Conservation (phyloP, 2,329 filamentous ascomycete genomes). For the Trichoderma atroviride region DNA sequence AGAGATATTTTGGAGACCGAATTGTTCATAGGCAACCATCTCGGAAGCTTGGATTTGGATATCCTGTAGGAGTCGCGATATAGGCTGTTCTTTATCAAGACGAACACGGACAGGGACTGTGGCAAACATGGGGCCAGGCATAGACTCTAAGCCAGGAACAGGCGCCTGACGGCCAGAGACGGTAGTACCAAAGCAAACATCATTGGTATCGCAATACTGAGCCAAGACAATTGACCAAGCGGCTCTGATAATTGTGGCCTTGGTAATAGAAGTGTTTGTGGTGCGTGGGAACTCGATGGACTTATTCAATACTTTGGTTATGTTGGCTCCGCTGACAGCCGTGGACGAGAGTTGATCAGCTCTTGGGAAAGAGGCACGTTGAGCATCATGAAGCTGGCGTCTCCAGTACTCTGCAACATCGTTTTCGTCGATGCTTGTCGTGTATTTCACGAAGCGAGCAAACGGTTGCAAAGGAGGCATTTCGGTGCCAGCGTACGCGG, state of each 20-base stretch:
- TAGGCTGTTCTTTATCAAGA: constrained; percentile 16
- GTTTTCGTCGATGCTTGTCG: constrained; percentile 10
- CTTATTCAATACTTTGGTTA: constrained; percentile 1
- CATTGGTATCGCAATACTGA: constrained; percentile 19
- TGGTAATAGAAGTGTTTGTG: constrained; percentile 23
- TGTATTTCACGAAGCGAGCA: constrained; percentile 22
- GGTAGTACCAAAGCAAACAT: constrained; percentile 31
- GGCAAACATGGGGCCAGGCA: constrained; percentile 25
- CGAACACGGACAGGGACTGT: constrained; percentile 22
- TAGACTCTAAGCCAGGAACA: constrained; percentile 21
- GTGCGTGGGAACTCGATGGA: neutral
- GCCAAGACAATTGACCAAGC: constrained; percentile 32
- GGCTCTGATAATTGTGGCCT: constrained; percentile 30
- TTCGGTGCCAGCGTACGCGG: constrained; percentile 27
- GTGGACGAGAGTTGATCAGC: neutral
- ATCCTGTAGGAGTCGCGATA: constrained; percentile 25
- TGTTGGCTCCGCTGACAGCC: neutral
- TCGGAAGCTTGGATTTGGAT: constrained; percentile 34
- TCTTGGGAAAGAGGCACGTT: constrained; percentile 27
- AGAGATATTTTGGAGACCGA: constrained; percentile 37
- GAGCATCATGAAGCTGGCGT: constrained; percentile 10
- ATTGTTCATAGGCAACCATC: constrained; percentile 34
- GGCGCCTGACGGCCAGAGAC: constrained; percentile 29
- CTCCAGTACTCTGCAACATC: constrained; percentile 19
- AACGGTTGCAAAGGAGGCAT: constrained; percentile 25